These are phyloP conservation scores for Silybum marianum DNA, from an alignment of 129 eudicot genomes.

Conservation along the genomic window DNA sequence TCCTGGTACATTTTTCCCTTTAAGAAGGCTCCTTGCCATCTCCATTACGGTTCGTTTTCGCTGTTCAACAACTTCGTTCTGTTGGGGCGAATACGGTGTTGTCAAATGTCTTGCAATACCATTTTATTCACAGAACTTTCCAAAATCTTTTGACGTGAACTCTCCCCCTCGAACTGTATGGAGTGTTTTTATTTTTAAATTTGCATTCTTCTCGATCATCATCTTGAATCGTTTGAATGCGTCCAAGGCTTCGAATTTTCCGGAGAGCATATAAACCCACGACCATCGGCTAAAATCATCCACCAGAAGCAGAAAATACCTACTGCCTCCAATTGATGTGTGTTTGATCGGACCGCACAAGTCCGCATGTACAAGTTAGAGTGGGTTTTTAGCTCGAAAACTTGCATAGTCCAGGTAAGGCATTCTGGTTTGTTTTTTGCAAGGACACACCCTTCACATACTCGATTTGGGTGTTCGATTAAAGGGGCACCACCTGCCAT, in stretches of 20 bases:
- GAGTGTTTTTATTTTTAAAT: background rate
- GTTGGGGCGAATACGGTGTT: background rate
- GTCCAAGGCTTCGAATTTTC: background rate
- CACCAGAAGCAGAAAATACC: slow-evolving; percentile 16
- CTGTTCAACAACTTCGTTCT: background rate
- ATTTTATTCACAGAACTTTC: background rate
- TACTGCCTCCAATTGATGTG: background rate
- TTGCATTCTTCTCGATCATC: background rate
- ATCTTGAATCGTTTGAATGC: background rate
- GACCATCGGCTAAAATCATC: slow-evolving; percentile 2
- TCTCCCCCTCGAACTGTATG: background rate
- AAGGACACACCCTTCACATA: slow-evolving; percentile 22
- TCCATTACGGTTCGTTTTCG: background rate
- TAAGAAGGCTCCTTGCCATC: background rate
- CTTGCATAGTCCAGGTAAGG: background rate
- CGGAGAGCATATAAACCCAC: background rate
- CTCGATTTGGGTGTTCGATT: background rate
- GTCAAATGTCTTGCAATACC: background rate
- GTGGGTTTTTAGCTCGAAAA: background rate
- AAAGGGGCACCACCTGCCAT: slow-evolving; percentile 11
- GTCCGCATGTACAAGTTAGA: slow-evolving; percentile 14
- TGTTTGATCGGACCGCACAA: slow-evolving; percentile 16
- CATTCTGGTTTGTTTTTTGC: slow-evolving; percentile 1
- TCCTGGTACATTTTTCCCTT: background rate
- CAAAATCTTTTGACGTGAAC: background rate